Evolutionary conservation across 805 yeast species (phyloP).

Genomic region (Clavispora phyllophila): DNA sequence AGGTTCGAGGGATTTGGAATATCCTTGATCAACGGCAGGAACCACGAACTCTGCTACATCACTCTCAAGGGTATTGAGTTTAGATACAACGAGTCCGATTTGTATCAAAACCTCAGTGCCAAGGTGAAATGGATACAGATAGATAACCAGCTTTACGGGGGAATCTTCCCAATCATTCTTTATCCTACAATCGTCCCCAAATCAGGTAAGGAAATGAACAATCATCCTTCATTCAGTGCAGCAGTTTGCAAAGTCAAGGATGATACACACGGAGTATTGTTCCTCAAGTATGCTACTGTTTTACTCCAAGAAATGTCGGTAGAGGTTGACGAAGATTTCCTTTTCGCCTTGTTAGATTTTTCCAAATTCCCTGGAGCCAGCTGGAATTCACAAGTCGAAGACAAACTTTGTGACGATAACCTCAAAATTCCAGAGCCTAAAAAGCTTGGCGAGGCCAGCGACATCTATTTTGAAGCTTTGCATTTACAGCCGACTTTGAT

Average conservation of each 20-base stretch:
- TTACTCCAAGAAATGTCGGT: conserved; percentile 86
- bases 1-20: conserved; percentile 82
- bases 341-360: conserved; percentile 77
- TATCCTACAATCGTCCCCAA: conserved; percentile 91
- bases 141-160: conserved; percentile 87
- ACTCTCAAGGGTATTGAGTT: conserved; percentile 78
- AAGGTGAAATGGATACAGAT: conserved; percentile 93
- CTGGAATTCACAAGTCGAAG: conserved; percentile 50
- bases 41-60: conserved; percentile 78
- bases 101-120: conserved; percentile 73
- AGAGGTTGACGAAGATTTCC: conserved; percentile 90
- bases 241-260: conserved; percentile 82
- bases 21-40: conserved; percentile 67
- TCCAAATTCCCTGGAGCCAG: conserved; percentile 75
- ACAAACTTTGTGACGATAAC: conserved; percentile 55
- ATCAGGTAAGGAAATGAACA: conserved; percentile 73
- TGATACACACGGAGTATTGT: conserved; percentile 83
- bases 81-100: conserved; percentile 74
- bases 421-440: conserved; percentile 70
- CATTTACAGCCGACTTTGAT: conserved; percentile 89
- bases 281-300: conserved; percentile 86
- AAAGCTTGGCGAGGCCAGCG: conserved; percentile 51
- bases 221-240: conserved; percentile 87
- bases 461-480: conserved; percentile 85
- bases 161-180: conserved; percentile 78